Conservation (phyloP, 495 filamentous ascomycete species). For the Immersiella caudata region DNA sequence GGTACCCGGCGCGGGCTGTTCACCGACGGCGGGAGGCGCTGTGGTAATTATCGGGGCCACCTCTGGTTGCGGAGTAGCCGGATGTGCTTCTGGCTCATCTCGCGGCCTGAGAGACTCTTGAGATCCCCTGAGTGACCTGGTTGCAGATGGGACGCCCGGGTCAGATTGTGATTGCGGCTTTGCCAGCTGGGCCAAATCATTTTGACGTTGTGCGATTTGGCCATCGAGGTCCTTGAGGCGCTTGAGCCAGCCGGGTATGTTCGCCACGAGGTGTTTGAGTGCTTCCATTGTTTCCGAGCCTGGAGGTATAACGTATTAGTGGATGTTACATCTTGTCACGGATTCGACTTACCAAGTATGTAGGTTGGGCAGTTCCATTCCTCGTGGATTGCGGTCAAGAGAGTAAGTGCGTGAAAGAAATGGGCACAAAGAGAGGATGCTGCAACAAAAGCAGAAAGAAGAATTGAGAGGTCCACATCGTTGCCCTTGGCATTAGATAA, state of each 20-base stretch:
- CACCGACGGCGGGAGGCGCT: conserved; percentile 23
- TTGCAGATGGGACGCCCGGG: conserved; percentile 17
- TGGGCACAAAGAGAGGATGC: too few relatives aligned
- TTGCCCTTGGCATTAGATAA: too few relatives aligned
- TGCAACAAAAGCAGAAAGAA: too few relatives aligned
- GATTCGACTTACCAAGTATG: too few relatives aligned
- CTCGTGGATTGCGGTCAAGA: too few relatives aligned
- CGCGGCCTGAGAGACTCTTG: conserved; percentile 63
- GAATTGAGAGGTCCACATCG: too few relatives aligned
- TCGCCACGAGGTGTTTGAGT: conserved; percentile 62
- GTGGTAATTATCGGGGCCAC: conserved; percentile 4
- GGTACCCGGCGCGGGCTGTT: conserved; percentile 23
- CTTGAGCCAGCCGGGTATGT: conserved; percentile 67
- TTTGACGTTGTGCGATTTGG: conserved; percentile 69
- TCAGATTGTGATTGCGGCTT: conserved; percentile 35
- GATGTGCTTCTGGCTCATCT: conserved; percentile 48
- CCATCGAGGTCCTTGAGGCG: conserved; percentile 68
- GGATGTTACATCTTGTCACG: too few relatives aligned
- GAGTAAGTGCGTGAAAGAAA: too few relatives aligned
- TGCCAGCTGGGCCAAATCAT: conserved; percentile 61
- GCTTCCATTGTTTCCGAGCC: too few relatives aligned
- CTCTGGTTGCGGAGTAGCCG: conserved; percentile 26
- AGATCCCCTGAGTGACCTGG: conserved; percentile 57
- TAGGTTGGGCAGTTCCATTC: too few relatives aligned
- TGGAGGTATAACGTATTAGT: too few relatives aligned